phyloP scores from a whole-genome alignment of 2,329 filamentous ascomycete genomes.

The Monosporascus sp. region DNA sequence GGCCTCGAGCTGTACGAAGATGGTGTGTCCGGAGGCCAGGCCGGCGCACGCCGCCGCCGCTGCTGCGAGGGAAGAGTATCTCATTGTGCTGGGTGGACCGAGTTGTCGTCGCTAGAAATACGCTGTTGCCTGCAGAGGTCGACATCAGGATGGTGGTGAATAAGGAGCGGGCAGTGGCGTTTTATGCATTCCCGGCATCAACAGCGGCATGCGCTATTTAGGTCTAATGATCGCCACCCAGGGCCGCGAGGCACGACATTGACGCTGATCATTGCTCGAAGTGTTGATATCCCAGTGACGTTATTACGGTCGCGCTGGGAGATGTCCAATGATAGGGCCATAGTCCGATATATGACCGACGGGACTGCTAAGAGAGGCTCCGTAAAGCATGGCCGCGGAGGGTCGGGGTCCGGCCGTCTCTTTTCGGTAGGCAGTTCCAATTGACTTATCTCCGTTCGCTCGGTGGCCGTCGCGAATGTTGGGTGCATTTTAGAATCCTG shows the following conservation, averaged over 20 bases:
- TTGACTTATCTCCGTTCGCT: neutral
- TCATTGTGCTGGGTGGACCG: slow-evolving; percentile 10
- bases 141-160: too few species aligned
- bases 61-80: slow-evolving; percentile 12
- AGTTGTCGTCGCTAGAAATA: neutral
- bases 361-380: neutral
- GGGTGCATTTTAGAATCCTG: neutral
- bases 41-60: slow-evolving; percentile 8
- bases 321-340: neutral
- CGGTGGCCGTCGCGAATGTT: too few species aligned
- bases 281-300: neutral
- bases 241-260: neutral
- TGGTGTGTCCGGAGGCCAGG: slow-evolving; percentile 18
- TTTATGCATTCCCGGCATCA: too few species aligned
- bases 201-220: neutral
- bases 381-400: neutral
- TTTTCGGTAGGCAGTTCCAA: neutral
- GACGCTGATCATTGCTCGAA: neutral
- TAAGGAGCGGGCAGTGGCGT: too few species aligned
- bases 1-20: slow-evolving; percentile 28
- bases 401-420: neutral
- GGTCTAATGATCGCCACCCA: neutral
- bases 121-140: neutral
- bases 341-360: neutral
- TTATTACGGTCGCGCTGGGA: neutral